phyloP scores from a whole-genome alignment of 441 rosid genomes.

The Raphanus hybrid region DNA sequence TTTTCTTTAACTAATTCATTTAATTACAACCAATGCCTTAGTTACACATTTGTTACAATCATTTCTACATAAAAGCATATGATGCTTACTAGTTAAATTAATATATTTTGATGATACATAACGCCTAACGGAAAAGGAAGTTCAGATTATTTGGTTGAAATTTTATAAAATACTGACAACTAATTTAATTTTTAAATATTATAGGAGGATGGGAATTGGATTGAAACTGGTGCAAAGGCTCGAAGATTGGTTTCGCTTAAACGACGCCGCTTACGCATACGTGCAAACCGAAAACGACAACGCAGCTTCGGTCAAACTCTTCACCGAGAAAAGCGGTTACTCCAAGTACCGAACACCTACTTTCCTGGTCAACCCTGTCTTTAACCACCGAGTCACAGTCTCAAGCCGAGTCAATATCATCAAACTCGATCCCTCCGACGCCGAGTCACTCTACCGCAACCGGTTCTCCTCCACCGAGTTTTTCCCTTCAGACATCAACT shows the following conservation, averaged over 20 bases:
- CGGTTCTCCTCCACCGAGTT: constrained; percentile 90
- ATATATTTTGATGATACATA: constrained; percentile 31
- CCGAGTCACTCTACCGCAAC: constrained; percentile 76
- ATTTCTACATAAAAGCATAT: not conserved
- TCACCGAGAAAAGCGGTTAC: constrained; percentile 90
- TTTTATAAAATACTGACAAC: not conserved
- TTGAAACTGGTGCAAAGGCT: constrained; percentile 62
- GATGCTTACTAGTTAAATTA: constrained; percentile 24
- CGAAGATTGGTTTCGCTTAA: constrained; percentile 82
- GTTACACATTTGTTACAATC: not conserved
- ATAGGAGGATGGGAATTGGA: constrained; percentile 93
- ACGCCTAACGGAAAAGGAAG: constrained; percentile 31
- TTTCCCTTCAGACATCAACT: constrained; percentile 90
- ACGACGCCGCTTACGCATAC: constrained; percentile 89
- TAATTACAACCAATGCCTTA: not conserved
- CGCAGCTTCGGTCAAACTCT: constrained; percentile 78
- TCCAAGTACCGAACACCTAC: constrained; percentile 90
- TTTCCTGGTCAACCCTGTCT: constrained; percentile 88
- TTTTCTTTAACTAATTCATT: not conserved
- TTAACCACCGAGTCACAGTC: constrained; percentile 67
- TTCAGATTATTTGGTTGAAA: not conserved
- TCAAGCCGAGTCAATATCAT: constrained; percentile 57
- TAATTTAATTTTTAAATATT: not conserved
- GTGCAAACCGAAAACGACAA: constrained; percentile 95
- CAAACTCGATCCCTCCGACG: constrained; percentile 55